Conservation (phyloP, 2,329 filamentous ascomycete genomes). For the Aureobasidium pullulans region DNA sequence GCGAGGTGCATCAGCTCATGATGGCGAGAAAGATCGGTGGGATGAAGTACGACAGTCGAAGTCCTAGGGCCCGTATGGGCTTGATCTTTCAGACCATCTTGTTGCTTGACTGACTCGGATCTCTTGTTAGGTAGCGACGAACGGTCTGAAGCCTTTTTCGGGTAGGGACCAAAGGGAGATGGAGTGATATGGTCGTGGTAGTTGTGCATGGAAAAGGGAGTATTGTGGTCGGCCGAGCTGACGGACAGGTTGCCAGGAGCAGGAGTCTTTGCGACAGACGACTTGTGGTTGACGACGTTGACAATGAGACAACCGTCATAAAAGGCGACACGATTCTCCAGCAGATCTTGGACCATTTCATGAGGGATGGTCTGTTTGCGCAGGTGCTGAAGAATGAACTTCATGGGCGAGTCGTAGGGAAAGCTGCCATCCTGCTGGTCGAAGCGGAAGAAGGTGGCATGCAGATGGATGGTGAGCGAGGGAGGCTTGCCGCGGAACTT, state of each 20-base stretch:
- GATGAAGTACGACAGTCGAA: conserved; percentile 74
- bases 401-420: conserved; percentile 87
- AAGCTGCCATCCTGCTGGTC: conserved; percentile 92
- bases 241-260: conserved; percentile 36
- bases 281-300: conserved; percentile 82
- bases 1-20: conserved; percentile 71
- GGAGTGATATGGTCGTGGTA: conserved; percentile 85
- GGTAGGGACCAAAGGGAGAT: conserved; percentile 75
- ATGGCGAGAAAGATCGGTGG: conserved; percentile 68
- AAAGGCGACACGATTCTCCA: conserved; percentile 64
- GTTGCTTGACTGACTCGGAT: conserved; percentile 40
- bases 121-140: conserved; percentile 39
- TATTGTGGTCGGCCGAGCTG: conserved; percentile 50
- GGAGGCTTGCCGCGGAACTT: conserved; percentile 68
- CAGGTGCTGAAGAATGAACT: conserved; percentile 69
- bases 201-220: conserved; percentile 82
- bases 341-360: conserved; percentile 75
- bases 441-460: conserved; percentile 81
- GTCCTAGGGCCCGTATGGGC: conserved; percentile 47
- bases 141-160: conserved; percentile 25
- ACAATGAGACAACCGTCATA: conserved; percentile 95
- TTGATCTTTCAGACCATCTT: conserved; percentile 15
- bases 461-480: conserved; percentile 78
- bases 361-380: conserved; percentile 73
- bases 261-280: conserved; percentile 51